Base-by-base conservation (phyloP, 2,329 filamentous ascomycete genomes). In the Zymoseptoria tritici region DNA sequence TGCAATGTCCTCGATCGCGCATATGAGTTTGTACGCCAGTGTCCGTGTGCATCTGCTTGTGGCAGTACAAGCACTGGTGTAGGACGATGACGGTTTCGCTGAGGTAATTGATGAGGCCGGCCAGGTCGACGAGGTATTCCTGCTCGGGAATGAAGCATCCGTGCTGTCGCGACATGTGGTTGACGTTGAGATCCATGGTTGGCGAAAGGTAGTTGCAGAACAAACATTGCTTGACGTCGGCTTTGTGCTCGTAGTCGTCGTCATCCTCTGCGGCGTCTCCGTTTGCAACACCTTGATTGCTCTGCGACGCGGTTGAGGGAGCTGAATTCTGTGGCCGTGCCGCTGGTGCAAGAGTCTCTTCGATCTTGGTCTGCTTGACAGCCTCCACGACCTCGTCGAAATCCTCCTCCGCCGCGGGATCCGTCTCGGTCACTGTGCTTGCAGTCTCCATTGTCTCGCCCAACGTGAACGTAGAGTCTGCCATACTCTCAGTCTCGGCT, bases 91-190 rank as follows among this genome's bases (percentile, higher is more conserved):
- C 87, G 67, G 91, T 95, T 64, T 86, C 81, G 70, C 91, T 87
- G 13, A 99, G 80, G 63, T 91, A 87, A 57, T 81, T 81, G 61
- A 99, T 77, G 55, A 99, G 79, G 1, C 92, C 92, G 62, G 96
- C 87, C 2, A 94, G 73, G 69, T 99, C 84, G 4, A 89, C 85
- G 2, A 99, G 78, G 69, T 91, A 99, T 31, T 87, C 79, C 75
- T 86, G 89, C 74, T 99, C 94, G 0, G 94, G 94, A 62, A 99
- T 87, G 75, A 97, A 97, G 85, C 97, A 91, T 78, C 93, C 91
- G 72, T 99, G 94, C 69, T 88, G 87, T 61, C 90, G 88, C 72
- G 88, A 86, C 94, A 99, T 99, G 72, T 99, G 94, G 49, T 85
- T 79, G 36, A 91, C 80, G 70, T 92, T 97, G 31, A 92, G 79